Base-by-base conservation (phyloP, 768 basidiomycete species). In the Lentinula sp. region DNA sequence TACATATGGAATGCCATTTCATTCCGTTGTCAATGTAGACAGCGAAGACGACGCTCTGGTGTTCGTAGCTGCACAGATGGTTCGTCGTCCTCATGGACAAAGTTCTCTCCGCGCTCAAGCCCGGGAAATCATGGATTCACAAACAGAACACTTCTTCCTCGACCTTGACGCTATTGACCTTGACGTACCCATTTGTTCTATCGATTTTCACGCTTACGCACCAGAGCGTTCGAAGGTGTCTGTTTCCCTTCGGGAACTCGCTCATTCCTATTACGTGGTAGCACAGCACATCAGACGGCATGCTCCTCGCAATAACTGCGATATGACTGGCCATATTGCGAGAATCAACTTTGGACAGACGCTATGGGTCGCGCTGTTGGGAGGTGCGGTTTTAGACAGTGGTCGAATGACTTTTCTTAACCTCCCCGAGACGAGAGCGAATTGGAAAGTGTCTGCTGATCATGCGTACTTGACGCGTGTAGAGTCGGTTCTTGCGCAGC, bases 191-290 rank as follows among this genome's bases (percentile, higher is more conserved):
- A 63, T 62, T 12, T 72, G 69, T 57, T 20, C 60, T 59, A 66
- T 72, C 43, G 71, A 72, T 57, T 70, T 72, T 46, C 67, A 72
- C 52, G 71, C 71, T 20, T 72, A 72, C 50, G 63, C 71, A 1
- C 64, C 64, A 3, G 48, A 65, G 0, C 16, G 41, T 6, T 51
- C 63, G 42, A 70, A 70, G 60, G 69, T 71, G 13, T 62, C 64
- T 39, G 68, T 68, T 12, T 62, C 69, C 12, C 65, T 71, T 35
- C 55, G 53, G 28, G 68, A 71, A 46, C 60, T 69, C 13, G 67
- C 67, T 9, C 52, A 63, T 37, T 62, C 70, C 6, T 71, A 71
- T 55, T 71, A 61, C 45, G 60, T 63, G 23, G 67, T 71, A 46
- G 65, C 65, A 2, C 67, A 67, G 35, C 63, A 69, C 48, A 59